Conservation (phyloP, 805 yeast species). For the Nadsonia fulvescens region DNA sequence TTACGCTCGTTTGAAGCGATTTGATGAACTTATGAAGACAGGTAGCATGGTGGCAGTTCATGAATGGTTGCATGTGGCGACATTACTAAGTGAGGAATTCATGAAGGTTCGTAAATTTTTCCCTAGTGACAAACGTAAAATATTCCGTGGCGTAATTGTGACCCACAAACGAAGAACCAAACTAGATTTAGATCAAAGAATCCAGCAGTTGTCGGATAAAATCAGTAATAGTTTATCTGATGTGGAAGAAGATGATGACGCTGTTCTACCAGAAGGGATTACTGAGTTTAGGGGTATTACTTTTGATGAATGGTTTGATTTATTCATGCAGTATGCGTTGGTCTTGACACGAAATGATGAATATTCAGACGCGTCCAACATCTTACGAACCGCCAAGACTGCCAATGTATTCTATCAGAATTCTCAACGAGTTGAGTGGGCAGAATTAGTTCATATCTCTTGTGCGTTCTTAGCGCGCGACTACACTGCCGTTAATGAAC, state of each 20-base stretch:
- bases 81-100: constrained; percentile 70
- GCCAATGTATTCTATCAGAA: constrained; percentile 66
- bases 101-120: constrained; percentile 62
- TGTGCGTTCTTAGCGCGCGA: constrained; percentile 35
- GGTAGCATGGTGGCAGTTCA: constrained; percentile 44
- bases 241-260: constrained; percentile 24
- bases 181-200: constrained; percentile 45
- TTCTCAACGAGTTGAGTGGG: constrained; percentile 36
- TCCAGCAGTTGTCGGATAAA: constrained; percentile 10
- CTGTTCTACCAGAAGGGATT: constrained; percentile 14
- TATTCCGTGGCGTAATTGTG: constrained; percentile 46
- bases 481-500: constrained; percentile 32
- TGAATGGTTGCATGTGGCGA: constrained; percentile 72
- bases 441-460: constrained; percentile 51
- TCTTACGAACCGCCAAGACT: constrained; percentile 55
- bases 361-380: constrained; percentile 41
- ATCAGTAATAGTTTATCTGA: constrained; percentile 17
- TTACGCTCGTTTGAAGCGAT: constrained; percentile 34
- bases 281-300: constrained; percentile 52
- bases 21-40: constrained; percentile 28
- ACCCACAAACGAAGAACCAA: constrained; percentile 28
- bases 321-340: constrained; percentile 65
- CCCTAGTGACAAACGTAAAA: constrained; percentile 53
- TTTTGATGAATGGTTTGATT: constrained; percentile 69
- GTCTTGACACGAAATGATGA: constrained; percentile 41